Conservation (phyloP, 225 moss, liverwort and hornwort species). For the Neckera pumila region DNA sequence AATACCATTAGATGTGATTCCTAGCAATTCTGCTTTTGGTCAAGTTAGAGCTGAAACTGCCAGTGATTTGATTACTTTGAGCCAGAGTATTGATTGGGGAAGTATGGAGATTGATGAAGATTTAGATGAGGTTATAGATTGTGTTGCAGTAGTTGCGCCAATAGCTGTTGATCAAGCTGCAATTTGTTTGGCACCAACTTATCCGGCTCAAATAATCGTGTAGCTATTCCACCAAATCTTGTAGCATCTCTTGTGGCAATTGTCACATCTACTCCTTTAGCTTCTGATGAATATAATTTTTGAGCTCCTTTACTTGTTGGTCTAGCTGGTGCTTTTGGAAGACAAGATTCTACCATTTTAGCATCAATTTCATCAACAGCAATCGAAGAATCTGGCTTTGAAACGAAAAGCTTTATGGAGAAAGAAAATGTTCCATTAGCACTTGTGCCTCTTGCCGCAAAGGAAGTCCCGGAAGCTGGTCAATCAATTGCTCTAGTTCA, state of each 20-base stretch:
- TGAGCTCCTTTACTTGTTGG: not conserved
- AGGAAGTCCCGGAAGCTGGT: not conserved
- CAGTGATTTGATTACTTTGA: not conserved
- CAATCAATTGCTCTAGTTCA: not conserved
- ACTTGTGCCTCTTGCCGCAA: not conserved
- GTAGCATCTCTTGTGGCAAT: not conserved
- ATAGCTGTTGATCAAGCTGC: rapidly evolving
- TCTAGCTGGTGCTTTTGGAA: rapidly evolving
- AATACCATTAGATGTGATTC: rapidly evolving
- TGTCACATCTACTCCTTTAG: not conserved
- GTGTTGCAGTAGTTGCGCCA: rapidly evolving
- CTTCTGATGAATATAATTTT: not conserved
- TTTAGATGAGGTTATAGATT: not conserved
- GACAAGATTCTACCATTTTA: not conserved
- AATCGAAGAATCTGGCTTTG: not conserved
- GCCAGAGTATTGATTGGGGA: not conserved
- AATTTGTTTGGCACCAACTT: not conserved
- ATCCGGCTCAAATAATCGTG: not conserved
- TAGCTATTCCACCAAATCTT: too few relatives aligned
- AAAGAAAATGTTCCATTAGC: not conserved
- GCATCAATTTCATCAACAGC: not conserved
- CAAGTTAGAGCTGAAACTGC: not conserved
- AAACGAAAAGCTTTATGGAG: rapidly evolving
- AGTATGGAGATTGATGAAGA: not conserved
- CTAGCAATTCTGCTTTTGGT: not conserved